These are phyloP conservation scores for Calvatia gigantea DNA, from an alignment of 768 basidiomycete genomes.

Conservation along the genomic window DNA sequence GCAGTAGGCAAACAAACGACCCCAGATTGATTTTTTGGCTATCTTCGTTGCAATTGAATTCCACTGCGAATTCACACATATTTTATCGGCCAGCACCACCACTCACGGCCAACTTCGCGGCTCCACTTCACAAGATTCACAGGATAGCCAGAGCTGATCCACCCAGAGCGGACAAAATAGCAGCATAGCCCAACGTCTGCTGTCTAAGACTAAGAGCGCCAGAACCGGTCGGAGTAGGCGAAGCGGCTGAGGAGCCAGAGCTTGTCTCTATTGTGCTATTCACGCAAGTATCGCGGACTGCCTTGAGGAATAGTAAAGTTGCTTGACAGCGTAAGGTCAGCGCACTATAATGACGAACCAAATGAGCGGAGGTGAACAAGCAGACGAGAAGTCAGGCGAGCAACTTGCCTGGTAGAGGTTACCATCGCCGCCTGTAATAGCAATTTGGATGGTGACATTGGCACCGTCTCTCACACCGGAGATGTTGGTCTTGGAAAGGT, in stretches of 20 bases:
- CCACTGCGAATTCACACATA: too few relatives aligned
- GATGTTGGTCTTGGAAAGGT: conserved; percentile 12
- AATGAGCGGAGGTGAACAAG: not conserved
- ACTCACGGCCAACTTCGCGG: too few relatives aligned
- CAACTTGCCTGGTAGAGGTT: conserved; percentile 13
- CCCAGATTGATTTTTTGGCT: too few relatives aligned
- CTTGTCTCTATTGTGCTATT: not conserved
- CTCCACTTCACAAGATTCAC: too few relatives aligned
- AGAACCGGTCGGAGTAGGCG: not conserved
- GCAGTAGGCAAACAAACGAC: too few relatives aligned
- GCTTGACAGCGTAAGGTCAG: conserved; percentile 12
- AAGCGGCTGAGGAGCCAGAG: not conserved
- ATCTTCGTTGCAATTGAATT: too few relatives aligned
- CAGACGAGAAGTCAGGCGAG: not conserved
- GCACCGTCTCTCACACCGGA: conserved; percentile 14
- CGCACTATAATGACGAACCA: conserved; percentile 6
- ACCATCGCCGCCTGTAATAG: conserved; percentile 16
- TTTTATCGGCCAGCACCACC: not conserved
- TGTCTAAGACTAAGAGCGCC: not conserved
- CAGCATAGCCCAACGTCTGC: not conserved
- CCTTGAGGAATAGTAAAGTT: conserved; percentile 8
- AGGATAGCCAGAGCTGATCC: not conserved
- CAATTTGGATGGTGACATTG: conserved; percentile 18
- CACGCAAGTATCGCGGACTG: conserved; percentile 1
- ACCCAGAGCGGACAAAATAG: not conserved